Conservation (phyloP, 345 rosid species). For the Carallia brachiata region DNA sequence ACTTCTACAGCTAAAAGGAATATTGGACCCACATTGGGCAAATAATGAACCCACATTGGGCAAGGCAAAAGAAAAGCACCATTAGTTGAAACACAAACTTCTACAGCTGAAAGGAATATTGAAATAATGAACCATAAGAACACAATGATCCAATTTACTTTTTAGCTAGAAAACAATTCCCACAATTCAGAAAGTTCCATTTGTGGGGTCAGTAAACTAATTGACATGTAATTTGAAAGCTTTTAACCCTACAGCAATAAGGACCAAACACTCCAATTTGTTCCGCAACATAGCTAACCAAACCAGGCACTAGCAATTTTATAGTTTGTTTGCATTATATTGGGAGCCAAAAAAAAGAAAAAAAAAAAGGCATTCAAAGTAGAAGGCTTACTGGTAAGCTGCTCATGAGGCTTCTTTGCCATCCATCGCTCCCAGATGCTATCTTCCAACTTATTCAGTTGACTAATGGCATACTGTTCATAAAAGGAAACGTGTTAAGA, state of each 20-base stretch:
- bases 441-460: slow-evolving; percentile 88
- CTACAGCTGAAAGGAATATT: neutral
- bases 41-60: neutral
- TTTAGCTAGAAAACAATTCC: neutral
- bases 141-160: neutral
- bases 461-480: slow-evolving; percentile 89
- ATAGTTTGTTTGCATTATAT: no score
- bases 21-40: neutral
- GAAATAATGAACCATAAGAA: neutral
- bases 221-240: no score
- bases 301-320: no score
- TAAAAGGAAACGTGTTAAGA: slow-evolving; percentile 11
- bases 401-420: slow-evolving; percentile 60
- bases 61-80: neutral
- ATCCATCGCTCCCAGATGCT: slow-evolving; percentile 87
- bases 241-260: no score
- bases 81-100: neutral
- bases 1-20: neutral
- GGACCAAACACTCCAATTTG: no score
- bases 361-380: neutral
- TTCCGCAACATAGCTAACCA: no score
- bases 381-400: slow-evolving; percentile 56
- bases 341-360: neutral
- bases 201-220: no score
- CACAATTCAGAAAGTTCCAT: no score